These are phyloP conservation scores for Chalaropsis ovoidea DNA, from an alignment of 2,329 filamentous ascomycete genomes.

Conservation along the genomic window DNA sequence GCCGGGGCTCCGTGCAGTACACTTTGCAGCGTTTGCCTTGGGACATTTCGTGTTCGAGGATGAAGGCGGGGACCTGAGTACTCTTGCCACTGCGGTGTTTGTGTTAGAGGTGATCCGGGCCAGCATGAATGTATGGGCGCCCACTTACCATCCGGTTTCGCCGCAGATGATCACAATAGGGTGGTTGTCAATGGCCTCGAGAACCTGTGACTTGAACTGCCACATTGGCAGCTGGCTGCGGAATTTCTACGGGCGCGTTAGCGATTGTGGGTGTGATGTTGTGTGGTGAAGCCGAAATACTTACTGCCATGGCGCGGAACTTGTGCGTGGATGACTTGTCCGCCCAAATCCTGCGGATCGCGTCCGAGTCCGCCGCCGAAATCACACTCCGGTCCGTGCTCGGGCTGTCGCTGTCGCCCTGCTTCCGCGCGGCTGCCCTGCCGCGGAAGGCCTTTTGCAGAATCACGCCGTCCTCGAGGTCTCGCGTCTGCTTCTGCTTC, in stretches of 20 bases:
- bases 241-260: conserved; percentile 36
- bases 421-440: conserved; percentile 40
- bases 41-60: conserved; percentile 78
- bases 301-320: conserved; percentile 69
- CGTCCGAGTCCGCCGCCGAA: conserved; percentile 37
- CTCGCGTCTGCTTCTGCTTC: conserved; percentile 56
- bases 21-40: conserved; percentile 78
- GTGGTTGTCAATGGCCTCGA: conserved; percentile 64
- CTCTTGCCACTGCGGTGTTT: conserved; percentile 61
- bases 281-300: conserved; percentile 27
- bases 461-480: conserved; percentile 63
- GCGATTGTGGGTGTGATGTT: background rate
- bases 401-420: conserved; percentile 38
- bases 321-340: conserved; percentile 47
- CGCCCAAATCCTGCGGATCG: conserved; percentile 49
- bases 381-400: conserved; percentile 38
- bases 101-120: background rate
- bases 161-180: conserved; percentile 91
- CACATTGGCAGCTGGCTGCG: conserved; percentile 84
- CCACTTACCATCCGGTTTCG: conserved; percentile 70
- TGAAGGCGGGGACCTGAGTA: conserved; percentile 89
- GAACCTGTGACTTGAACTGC: conserved; percentile 66
- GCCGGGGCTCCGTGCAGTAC: conserved; percentile 87
- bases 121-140: background rate
- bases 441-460: conserved; percentile 65